Base-by-base conservation (phyloP, 495 filamentous ascomycete species). In the Penicillium turbatum region DNA sequence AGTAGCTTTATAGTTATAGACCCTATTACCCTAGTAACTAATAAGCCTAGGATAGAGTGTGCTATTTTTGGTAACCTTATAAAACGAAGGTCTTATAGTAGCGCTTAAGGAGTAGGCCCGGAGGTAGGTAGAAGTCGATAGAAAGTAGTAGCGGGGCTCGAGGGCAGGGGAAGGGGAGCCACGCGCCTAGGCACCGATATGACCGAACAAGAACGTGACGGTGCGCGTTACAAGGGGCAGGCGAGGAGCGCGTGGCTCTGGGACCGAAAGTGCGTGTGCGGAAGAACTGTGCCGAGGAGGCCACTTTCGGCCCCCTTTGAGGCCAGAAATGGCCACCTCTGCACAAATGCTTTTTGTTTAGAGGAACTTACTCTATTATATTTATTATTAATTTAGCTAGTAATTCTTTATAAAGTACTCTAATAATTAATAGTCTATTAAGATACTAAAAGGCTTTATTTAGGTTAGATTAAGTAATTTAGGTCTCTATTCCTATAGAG, bases 281-380 rank as follows among this genome's bases (percentile, higher is more conserved):
- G 44, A 55, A 40, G 21, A 37, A 26, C 24, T n/a, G 53, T 55
- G 53, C 53, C 44, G 53, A 50, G 53, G 53, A 49, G 45, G 53
- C 53, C 53, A 55, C 7, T 49, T 49, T 36, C 37, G 36, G 53
- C 53, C 26, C 17, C 35, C 41, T 50, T 49, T 42, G 35, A 55
- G 29, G 52, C 41, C 43, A 48, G 52, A 54, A 54, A 17, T 34
- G 42, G 41, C 52, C 42, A 41, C 43, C 52, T 54, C 52, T 38
- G 52, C 52, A 54, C 42, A 54, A 54, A 54, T 54, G 52, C 41
- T 37, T 37, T 37, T 54, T 54, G 52, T 54, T 54, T 30, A 39
- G 31, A 9, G 6, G 30, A 2, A 3, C 21, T 24, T 24, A 2
- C 4, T 24, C 21, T 4, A 24, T 24, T 24, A 24, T n/a, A n/a